phyloP scores from a whole-genome alignment of 208 protist genomes.

The Cochliopodium minus region DNA sequence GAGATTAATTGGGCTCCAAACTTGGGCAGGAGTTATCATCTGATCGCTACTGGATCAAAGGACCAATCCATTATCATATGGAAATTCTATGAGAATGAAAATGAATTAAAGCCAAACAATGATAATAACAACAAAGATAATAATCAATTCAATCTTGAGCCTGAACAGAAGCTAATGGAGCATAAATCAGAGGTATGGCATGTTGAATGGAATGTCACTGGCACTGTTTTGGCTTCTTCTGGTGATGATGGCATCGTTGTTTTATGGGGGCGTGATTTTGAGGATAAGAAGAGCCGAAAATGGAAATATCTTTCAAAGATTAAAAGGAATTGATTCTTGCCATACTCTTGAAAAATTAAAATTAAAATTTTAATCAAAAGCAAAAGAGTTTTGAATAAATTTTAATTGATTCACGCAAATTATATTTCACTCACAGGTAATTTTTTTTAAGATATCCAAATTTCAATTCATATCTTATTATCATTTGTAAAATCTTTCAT shows the following conservation, averaged over 20 bases:
- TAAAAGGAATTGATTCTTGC: too few relatives aligned
- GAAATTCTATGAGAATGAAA: not conserved
- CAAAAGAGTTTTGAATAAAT: too few relatives aligned
- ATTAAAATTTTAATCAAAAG: too few relatives aligned
- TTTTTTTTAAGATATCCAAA: too few relatives aligned
- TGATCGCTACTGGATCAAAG: slow-evolving; percentile 33
- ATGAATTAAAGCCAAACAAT: slow-evolving; percentile 9
- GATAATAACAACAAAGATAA: slow-evolving; percentile 11
- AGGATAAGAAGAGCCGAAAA: not conserved
- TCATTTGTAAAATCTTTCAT: too few relatives aligned
- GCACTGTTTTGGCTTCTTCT: slow-evolving; percentile 42
- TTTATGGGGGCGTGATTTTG: not conserved
- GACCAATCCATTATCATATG: slow-evolving; percentile 16
- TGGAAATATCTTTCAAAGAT: too few relatives aligned
- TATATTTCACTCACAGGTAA: too few relatives aligned
- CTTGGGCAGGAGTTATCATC: slow-evolving; percentile 29
- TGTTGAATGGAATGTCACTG: slow-evolving; percentile 53
- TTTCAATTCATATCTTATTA: too few relatives aligned
- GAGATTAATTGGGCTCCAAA: slow-evolving; percentile 41
- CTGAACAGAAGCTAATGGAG: slow-evolving; percentile 18
- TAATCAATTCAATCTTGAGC: not conserved
- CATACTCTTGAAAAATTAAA: too few relatives aligned
- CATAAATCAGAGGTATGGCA: slow-evolving; percentile 41
- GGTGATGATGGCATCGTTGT: not conserved
- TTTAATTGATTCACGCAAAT: too few relatives aligned